These are phyloP conservation scores for Magnusiomyces sp. DNA, from an alignment of 1,139 yeast genomes.

Conservation along the genomic window DNA sequence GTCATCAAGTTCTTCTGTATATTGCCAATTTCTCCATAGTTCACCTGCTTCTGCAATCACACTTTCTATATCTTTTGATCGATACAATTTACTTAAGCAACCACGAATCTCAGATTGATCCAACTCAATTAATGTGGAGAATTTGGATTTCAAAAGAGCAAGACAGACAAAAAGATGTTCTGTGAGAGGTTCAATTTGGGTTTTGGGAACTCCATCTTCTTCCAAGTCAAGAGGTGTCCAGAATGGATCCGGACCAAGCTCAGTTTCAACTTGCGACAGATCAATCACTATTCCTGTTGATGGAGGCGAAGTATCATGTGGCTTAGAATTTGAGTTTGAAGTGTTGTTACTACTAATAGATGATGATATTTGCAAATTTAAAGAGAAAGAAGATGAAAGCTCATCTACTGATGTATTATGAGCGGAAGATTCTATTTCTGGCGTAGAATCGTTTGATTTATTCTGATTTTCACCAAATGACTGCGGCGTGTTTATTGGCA, in stretches of 20 bases:
- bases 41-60: constrained; percentile 76
- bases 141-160: constrained; percentile 74
- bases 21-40: constrained; percentile 79
- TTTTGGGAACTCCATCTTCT: constrained; percentile 16
- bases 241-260: constrained; percentile 29
- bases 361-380: neutral
- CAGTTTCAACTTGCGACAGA: constrained; percentile 13
- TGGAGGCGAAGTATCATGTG: no score
- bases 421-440: no score
- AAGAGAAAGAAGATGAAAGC: no score
- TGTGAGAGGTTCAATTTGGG: constrained; percentile 59
- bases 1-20: constrained; percentile 31
- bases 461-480: no score
- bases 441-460: no score
- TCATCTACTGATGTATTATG: no score
- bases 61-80: constrained; percentile 51
- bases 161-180: constrained; percentile 70
- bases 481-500: constrained; percentile 19
- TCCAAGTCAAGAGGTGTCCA: constrained; percentile 22
- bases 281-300: constrained; percentile 1
- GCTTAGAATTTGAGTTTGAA: neutral
- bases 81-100: constrained; percentile 50
- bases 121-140: constrained; percentile 67
- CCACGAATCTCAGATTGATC: constrained; percentile 88
- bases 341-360: neutral